Base-by-base conservation (phyloP, 768 basidiomycete genomes). In the Xerocomus spinulosus region DNA sequence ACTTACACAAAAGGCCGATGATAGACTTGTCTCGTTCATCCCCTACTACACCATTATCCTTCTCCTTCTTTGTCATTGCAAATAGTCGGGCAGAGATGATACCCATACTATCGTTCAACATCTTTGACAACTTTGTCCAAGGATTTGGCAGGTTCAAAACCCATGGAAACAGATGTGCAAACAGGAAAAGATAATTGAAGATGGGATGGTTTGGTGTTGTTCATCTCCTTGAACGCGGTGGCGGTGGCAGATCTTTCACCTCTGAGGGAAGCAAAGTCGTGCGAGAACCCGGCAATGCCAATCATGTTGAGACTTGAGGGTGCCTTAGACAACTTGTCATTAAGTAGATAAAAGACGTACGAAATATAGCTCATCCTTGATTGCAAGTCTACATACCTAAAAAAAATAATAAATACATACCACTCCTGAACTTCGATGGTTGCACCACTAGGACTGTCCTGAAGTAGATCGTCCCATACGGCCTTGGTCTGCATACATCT, bases 351-450 rank as follows among this genome's bases (percentile, higher is more conserved):
- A 23, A n/a, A 28, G 28, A 64, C 68, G 44, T 53, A 73, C 74
- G 76, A 70, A 23, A 75, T 66, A 48, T 60, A 64, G 53, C 70
- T 77, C 77, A 76, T 78, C 70, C 70, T 70, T 4, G 13, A 6
- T 28, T 28, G 26, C 6, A 28, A 28, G 10, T 28, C 6, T 28
- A 5, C 8, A 6, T 29, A 14, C 17, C 9, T 29, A 35, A 39
- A 18, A 36, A 20, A 14, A 15, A 7, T 5, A 25, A 5, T 32
- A 17, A 5, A 3, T 37, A 48, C 65, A 9, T 44, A 73, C 75
- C 77, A 78, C 42, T 60, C 59, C 50, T 79, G 74, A n/a, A 79
- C 73, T 42, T 79, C 74, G 24, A 79, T 73, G 6, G 67, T 30
- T 5, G 61, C 61, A 21, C 68, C 63, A 3, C 59, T 68, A 9